Evolutionary conservation across 495 filamentous ascomycete genomes (phyloP), one percentile per base, ranked within the genome.

Genomic region (Penicillium salamii): DNA sequence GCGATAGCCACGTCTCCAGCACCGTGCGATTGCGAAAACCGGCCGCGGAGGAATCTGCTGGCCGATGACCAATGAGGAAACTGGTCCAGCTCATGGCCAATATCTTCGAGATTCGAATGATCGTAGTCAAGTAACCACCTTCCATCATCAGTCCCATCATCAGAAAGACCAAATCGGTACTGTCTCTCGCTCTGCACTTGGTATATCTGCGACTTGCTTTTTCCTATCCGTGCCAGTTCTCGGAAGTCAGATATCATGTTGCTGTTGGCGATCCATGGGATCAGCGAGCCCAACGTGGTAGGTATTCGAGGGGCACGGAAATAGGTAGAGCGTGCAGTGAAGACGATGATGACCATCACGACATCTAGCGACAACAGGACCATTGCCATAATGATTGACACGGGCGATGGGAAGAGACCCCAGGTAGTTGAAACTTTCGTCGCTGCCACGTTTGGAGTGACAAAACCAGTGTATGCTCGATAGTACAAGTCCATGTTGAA

Each of bases 201-300:
- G 12, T 32, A 32, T 13, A 26, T 13, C 29, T 12, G 29, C 29
- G 3, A 7, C 11, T 32, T 13, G 29, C 24, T 28, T 13, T 32
- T 32, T 13, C 12, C 29, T 8, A 5, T 12, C 3, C 11, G 11
- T 32, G 5, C 7, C 4, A 32, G 7, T 32, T 20, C 40, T 12
- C 48, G 46, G 3, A 50, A 19, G 14, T 62, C 55, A 9, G 31
- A 9, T 3, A 63, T 38, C 45, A 63, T 55, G 1, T 51, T 47
- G 29, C 53, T 63, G 1, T 55, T 32, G 1, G 46, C 33, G 17
- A 66, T 44, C 60, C 57, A 63, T 1, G 63, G 63, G 3, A 63
- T 54, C 2, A 63, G 18, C 18, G 60, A 53, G 0, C 63, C 63
- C 24, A 61, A 45, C 0, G 60, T 55, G 11, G 44, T 53, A 0